Percentiles rank a stretch among this genome's conserved stretches.
Conservation (phyloP, 1,284 basidiomycete species). For the Cutaneotrichosporon spelunceum region DNA sequence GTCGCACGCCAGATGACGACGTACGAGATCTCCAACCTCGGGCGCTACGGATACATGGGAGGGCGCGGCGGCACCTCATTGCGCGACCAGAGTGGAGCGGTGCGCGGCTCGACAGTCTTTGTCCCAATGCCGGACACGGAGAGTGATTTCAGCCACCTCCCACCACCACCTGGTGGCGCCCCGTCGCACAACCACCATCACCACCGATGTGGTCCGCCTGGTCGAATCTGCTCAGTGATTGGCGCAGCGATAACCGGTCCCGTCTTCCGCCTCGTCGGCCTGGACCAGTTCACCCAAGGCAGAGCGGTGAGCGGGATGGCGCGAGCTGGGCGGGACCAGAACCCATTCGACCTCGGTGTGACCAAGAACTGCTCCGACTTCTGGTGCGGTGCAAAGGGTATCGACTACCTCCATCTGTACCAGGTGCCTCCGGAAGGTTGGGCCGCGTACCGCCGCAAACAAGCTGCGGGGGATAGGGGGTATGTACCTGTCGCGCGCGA, state of each 20-base stretch:
- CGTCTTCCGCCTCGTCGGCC: slow-evolving; percentile 75
- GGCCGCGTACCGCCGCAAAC: slow-evolving; percentile 40
- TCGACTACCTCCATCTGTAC: slow-evolving; percentile 85
- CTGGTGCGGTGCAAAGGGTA: slow-evolving; percentile 79
- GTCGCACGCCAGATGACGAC: slow-evolving; percentile 93
- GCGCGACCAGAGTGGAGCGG: slow-evolving; percentile 50
- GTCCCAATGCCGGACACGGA: slow-evolving; percentile 16
- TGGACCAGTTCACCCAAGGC: slow-evolving; percentile 89
- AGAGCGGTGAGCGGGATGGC: slow-evolving; percentile 77
- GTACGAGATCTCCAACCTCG: slow-evolving; percentile 90
- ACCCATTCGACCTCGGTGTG: slow-evolving; percentile 89
- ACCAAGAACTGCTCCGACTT: slow-evolving; percentile 90
- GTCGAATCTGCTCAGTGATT: slow-evolving; percentile 33
- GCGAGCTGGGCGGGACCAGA: slow-evolving; percentile 62
- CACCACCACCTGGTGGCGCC: slow-evolving; percentile 2
- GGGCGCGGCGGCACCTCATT: slow-evolving; percentile 65
- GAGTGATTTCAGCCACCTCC: neutral
- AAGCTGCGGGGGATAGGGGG: slow-evolving; percentile 23
- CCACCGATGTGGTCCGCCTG: slow-evolving; percentile 44
- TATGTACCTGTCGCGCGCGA: slow-evolving; percentile 38
- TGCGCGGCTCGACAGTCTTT: slow-evolving; percentile 33
- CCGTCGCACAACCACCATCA: slow-evolving; percentile 41
- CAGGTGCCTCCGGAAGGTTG: slow-evolving; percentile 72
- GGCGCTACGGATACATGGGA: slow-evolving; percentile 95
- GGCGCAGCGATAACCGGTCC: slow-evolving; percentile 47